A percentile compares a stretch with the other conserved stretches of the same genome.
phyloP scores from a whole-genome alignment of 164 flowering plant species.

The Berberis thunbergii region DNA sequence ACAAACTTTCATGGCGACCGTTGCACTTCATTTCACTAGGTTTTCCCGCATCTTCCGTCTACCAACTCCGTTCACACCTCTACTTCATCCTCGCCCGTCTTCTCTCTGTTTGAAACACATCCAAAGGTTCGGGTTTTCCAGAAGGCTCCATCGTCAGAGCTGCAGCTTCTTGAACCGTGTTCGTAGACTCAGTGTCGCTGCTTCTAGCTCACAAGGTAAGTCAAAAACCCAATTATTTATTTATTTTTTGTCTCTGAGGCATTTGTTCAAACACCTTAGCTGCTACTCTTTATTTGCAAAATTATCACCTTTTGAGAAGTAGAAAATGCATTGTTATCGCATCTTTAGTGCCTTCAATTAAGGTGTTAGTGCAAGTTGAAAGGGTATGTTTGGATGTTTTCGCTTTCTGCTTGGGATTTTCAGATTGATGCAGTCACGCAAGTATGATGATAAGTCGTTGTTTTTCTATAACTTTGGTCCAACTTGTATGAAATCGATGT shows the following conservation, averaged over 20 bases:
- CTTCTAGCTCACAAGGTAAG: constrained; percentile 22
- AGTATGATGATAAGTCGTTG: no score
- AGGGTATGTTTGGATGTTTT: background rate
- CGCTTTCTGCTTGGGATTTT: no score
- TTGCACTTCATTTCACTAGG: constrained; percentile 21
- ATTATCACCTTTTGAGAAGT: background rate
- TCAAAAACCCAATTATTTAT: background rate
- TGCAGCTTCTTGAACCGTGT: constrained; percentile 6
- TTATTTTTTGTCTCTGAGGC: background rate
- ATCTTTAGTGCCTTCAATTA: background rate
- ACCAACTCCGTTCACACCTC: constrained; percentile 12
- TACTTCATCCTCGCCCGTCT: constrained; percentile 7
- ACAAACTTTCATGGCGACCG: constrained; percentile 13
- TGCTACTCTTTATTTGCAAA: background rate
- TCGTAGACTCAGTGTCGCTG: constrained; percentile 18
- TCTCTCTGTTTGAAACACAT: background rate
- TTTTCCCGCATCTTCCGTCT: constrained; percentile 18
- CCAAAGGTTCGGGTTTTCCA: constrained; percentile 10
- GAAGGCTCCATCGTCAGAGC: constrained; percentile 4
- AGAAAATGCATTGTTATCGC: background rate
- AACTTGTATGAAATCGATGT: no score
- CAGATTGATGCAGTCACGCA: no score
- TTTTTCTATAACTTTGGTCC: no score
- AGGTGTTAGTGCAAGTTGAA: background rate
- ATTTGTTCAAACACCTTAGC: constrained; percentile 5